Evolutionary conservation across 768 basidiomycete species (phyloP), one percentile per base, ranked within the genome.

Genomic region (Collybiopsis luxurians): DNA sequence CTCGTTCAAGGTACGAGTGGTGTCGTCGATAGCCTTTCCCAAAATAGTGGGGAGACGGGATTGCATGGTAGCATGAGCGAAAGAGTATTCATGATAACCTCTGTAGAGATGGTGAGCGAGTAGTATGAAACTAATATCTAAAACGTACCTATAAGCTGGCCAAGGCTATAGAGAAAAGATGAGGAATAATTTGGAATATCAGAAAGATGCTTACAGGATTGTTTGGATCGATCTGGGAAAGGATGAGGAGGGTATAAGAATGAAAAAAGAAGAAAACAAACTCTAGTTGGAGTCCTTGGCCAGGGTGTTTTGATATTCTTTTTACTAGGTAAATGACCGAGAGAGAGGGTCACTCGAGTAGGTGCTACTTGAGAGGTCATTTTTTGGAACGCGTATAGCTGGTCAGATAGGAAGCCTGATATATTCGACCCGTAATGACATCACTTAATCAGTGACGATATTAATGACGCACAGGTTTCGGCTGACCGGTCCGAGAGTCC

Each of bases 11-110:
- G 95, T 97, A 63, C 86, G 83, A 53, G 89, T 89, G 9, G 87
- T 79, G 67, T 98, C 95, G 65, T 95, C 94, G 64, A 97, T 95
- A 12, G 91, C 95, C 74, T 97, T 98, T 61, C 93, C 92, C 47
- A 97, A 79, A 61, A 98, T 98, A 39, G 95, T 96, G 2, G 95
- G 95, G 24, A 97, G 83, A 46, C 95, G 87, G n/a, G 89, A 86
- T 59, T 92, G 91, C 95, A 97, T 97, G 3, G 95, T 96, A 30
- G 93, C 95, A 72, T 95, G 84, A 38, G 87, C 88, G 66, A 92
- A 92, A 0, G 87, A 91, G 67, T 86, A 90, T 64, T 90, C 86
- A 68, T 87, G 83, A 67, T 91, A 90, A 3, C 89, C 88, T 42
- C 90, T 85, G 70, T 83, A 91, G 36, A 38, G 7, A 9, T 7